A percentile compares a stretch with the other conserved stretches of the same genome.
Conservation (phyloP, 2,329 filamentous ascomycete genomes). For the Penicillium sp. region DNA sequence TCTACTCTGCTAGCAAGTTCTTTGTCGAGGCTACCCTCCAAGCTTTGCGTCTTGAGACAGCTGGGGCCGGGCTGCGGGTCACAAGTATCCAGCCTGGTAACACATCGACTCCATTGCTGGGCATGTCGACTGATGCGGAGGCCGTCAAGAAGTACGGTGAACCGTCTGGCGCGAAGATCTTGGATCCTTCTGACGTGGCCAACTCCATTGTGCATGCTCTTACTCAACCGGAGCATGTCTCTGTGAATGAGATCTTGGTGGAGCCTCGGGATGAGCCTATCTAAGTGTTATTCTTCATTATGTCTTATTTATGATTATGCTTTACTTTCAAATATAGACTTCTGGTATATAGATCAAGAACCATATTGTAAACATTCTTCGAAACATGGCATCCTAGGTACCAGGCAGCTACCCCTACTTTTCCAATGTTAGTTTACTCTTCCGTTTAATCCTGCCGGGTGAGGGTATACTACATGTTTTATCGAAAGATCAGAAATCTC, state of each 20-base stretch:
- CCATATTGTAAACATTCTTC: background rate
- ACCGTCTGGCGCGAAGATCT: conserved; percentile 71
- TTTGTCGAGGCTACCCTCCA: conserved; percentile 84
- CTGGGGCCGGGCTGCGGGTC: conserved; percentile 69
- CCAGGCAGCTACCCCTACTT: background rate
- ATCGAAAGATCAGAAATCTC: no score
- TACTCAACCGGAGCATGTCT: conserved; percentile 71
- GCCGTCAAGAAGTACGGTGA: conserved; percentile 77
- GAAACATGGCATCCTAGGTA: background rate
- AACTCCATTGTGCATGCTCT: conserved; percentile 72
- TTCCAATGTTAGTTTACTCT: background rate
- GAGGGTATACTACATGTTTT: no score
- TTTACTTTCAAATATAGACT: background rate
- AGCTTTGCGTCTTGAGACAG: conserved; percentile 71
- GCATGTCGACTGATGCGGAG: conserved; percentile 73
- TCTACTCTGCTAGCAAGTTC: conserved; percentile 82
- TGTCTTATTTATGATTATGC: background rate
- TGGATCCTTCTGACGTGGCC: conserved; percentile 73
- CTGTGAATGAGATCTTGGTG: conserved; percentile 78
- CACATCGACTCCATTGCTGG: conserved; percentile 69
- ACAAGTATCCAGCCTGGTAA: conserved; percentile 78
- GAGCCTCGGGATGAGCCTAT: conserved; percentile 76
- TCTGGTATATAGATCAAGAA: background rate
- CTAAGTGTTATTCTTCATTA: conserved; percentile 32
- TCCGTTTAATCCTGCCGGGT: no score